These are phyloP conservation scores for Rheum nobile DNA, from an alignment of 148 eudicot species.

Conservation along the genomic window DNA sequence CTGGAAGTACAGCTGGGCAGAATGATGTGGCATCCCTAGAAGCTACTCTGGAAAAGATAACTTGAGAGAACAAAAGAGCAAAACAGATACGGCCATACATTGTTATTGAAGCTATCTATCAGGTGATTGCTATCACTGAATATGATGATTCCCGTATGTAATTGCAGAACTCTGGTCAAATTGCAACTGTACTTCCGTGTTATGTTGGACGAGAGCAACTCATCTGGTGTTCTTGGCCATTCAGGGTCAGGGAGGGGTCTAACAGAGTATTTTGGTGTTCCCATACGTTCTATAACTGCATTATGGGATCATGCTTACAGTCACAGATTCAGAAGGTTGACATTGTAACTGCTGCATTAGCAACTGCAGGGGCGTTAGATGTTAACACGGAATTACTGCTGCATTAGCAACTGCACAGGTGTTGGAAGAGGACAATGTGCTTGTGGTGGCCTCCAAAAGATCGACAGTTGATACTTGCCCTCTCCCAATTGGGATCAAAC, in stretches of 20 bases:
- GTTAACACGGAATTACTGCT: too few relatives aligned
- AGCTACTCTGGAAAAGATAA: constrained; percentile 54
- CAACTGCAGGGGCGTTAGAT: constrained; percentile 86
- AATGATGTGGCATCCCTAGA: constrained; percentile 67
- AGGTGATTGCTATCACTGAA: constrained; percentile 32
- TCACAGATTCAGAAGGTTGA: constrained; percentile 80
- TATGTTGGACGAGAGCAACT: constrained; percentile 86
- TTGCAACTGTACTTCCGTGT: constrained; percentile 79
- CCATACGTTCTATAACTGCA: constrained; percentile 36
- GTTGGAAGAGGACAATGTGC: constrained; percentile 53
- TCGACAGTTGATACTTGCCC: constrained; percentile 68
- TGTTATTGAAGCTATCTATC: constrained; percentile 82
- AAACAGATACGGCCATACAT: constrained; percentile 86
- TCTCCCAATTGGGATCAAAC: constrained; percentile 55
- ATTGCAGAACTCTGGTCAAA: constrained; percentile 86
- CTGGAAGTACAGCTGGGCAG: constrained; percentile 90
- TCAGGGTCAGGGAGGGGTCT: constrained; percentile 81
- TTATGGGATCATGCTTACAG: background rate
- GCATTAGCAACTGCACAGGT: constrained; percentile 50
- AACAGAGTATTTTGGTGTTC: constrained; percentile 63
- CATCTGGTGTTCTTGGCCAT: constrained; percentile 85
- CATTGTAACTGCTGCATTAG: constrained; percentile 85
- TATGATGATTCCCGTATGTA: background rate
- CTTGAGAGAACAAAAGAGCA: constrained; percentile 50
- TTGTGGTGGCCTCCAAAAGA: constrained; percentile 58